A percentile compares a stretch with the other conserved stretches of the same genome.
These are phyloP conservation scores for Vicia villosa DNA, from an alignment of 306 rosid genomes.

Conservation along the genomic window DNA sequence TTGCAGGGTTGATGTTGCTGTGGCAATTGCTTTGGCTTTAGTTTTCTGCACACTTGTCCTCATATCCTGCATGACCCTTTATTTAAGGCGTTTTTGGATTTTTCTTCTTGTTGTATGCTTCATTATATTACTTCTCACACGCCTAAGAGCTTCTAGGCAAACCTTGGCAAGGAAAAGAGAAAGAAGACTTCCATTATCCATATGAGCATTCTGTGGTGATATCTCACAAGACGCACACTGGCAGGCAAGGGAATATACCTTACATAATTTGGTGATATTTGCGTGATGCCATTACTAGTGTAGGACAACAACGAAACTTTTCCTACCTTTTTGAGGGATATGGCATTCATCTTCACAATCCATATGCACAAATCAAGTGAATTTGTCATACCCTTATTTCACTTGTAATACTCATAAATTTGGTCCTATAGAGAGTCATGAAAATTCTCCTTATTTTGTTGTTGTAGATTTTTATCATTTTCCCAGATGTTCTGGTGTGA, in stretches of 20 bases:
- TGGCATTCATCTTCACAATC: constrained; percentile 27
- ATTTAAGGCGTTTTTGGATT: constrained; percentile 44
- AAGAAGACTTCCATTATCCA: constrained; percentile 52
- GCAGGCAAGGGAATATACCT: constrained; percentile 28
- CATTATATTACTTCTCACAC: constrained; percentile 38
- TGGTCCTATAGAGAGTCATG: constrained; percentile 4
- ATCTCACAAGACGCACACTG: constrained; percentile 22
- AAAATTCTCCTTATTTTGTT: constrained; percentile 11
- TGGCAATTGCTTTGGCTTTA: constrained; percentile 42
- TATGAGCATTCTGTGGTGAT: constrained; percentile 34
- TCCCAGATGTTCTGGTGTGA: constrained; percentile 31
- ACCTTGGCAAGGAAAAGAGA: constrained; percentile 48
- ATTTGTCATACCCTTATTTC: constrained; percentile 31
- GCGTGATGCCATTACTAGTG: constrained; percentile 24
- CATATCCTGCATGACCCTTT: constrained; percentile 41
- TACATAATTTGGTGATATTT: constrained; percentile 24
- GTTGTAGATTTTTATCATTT: constrained; percentile 33
- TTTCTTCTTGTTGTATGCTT: constrained; percentile 39
- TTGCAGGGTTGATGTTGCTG: constrained; percentile 56
- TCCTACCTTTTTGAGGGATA: constrained; percentile 25
- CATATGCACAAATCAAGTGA: constrained; percentile 29
- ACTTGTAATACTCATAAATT: constrained; percentile 27
- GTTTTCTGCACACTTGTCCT: constrained; percentile 37
- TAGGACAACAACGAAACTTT: constrained; percentile 2
- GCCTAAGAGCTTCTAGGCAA: constrained; percentile 44